Conservation (phyloP, 306 rosid genomes). For the Myrica gale region DNA sequence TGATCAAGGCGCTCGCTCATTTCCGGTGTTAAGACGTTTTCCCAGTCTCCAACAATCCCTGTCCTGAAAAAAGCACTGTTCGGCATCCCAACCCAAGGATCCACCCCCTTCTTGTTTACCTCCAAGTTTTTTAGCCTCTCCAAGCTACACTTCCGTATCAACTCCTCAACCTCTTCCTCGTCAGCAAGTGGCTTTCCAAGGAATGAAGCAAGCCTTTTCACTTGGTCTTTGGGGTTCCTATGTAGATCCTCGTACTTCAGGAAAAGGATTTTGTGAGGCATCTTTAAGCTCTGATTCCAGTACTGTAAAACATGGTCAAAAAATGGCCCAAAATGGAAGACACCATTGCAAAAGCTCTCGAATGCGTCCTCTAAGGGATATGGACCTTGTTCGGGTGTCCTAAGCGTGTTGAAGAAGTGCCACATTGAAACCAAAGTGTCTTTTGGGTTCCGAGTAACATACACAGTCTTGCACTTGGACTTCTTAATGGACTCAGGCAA, state of each 20-base stretch:
- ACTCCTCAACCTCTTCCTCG: conserved; percentile 18
- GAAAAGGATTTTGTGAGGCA: conserved; percentile 17
- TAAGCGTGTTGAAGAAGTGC: conserved; percentile 19
- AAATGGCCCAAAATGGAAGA: conserved; percentile 20
- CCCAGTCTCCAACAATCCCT: conserved; percentile 24
- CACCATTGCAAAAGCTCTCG: conserved; percentile 21
- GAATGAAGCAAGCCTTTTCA: conserved; percentile 16
- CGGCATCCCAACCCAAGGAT: conserved; percentile 25
- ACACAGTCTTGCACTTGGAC: conserved; percentile 21
- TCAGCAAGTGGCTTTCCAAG: conserved; percentile 7
- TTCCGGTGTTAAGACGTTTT: neutral
- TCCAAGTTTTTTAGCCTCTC: conserved; percentile 24
- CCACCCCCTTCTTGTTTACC: conserved; percentile 15
- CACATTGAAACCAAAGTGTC: conserved; percentile 28
- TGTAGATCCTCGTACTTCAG: conserved; percentile 21
- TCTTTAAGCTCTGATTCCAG: conserved; percentile 27
- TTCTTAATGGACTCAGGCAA: conserved; percentile 16
- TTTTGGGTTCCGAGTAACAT: conserved; percentile 27
- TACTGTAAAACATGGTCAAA: conserved; percentile 27
- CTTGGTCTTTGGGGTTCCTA: conserved; percentile 17
- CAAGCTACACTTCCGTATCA: conserved; percentile 17
- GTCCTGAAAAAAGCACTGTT: conserved; percentile 15
- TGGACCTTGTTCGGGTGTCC: conserved; percentile 20
- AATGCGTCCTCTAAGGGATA: conserved; percentile 18
- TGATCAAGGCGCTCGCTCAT: conserved; percentile 12